A percentile compares a stretch with the other conserved stretches of the same genome.
Conservation (phyloP, 495 filamentous ascomycete species). For the Trichocladium antarcticum region DNA sequence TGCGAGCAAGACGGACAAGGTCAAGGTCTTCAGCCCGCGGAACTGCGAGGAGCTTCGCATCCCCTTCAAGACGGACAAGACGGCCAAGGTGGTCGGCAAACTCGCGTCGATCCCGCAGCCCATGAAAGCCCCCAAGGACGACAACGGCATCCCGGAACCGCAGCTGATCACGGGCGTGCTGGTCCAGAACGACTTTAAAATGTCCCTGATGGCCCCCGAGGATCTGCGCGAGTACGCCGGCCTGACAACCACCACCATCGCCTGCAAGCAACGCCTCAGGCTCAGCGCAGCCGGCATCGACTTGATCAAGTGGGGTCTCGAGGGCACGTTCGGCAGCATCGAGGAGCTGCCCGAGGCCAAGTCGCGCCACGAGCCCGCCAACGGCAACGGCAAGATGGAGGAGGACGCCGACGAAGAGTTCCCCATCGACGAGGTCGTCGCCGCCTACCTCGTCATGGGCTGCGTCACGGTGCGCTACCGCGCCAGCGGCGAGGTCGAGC, state of each 20-base stretch:
- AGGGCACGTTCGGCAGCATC: slow-evolving; percentile 82
- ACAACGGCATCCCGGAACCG: slow-evolving; percentile 14
- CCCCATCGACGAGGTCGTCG: slow-evolving; percentile 28
- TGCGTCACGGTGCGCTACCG: slow-evolving; percentile 67
- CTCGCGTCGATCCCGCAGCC: slow-evolving; percentile 71
- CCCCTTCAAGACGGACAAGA: slow-evolving; percentile 90
- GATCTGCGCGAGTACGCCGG: slow-evolving; percentile 93
- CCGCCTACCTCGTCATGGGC: slow-evolving; percentile 77
- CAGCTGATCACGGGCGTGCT: slow-evolving; percentile 75
- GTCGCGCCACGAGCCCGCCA: slow-evolving; percentile 24
- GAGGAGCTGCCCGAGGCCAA: slow-evolving; percentile 50
- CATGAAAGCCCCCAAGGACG: slow-evolving; percentile 16
- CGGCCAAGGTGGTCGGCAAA: slow-evolving; percentile 91
- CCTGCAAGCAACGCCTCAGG: slow-evolving; percentile 76
- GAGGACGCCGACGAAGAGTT: slow-evolving; percentile 51
- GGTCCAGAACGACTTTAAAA: slow-evolving; percentile 93
- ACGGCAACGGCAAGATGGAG: slow-evolving; percentile 36
- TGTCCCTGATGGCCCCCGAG: slow-evolving; percentile 91
- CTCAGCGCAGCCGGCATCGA: slow-evolving; percentile 82
- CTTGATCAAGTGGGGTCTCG: slow-evolving; percentile 84
- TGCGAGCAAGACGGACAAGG: slow-evolving; percentile 60
- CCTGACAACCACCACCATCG: slow-evolving; percentile 82
- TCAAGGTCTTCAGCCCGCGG: slow-evolving; percentile 82
- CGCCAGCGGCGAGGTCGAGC: slow-evolving; percentile 62
- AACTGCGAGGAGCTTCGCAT: slow-evolving; percentile 95